A percentile compares a stretch with the other conserved stretches of the same genome.
phyloP scores from a whole-genome alignment of 2,329 filamentous ascomycete species.

The Shiraia sp. region DNA sequence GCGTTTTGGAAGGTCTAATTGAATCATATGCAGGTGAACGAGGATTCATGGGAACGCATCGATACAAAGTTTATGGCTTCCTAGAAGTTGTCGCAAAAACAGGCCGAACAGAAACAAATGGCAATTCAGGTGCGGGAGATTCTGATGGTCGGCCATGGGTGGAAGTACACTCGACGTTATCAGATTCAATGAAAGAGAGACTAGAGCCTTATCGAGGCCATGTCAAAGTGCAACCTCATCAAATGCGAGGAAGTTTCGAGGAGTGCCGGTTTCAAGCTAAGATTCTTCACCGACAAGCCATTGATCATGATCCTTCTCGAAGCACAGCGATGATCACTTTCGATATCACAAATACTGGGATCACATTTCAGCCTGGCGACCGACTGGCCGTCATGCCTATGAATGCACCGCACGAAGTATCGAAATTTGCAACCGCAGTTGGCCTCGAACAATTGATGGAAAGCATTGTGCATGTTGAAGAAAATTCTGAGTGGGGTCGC shows the following conservation, averaged over 20 bases:
- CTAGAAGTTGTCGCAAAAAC: constrained; percentile 59
- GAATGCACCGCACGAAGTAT: constrained; percentile 57
- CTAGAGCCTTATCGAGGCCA: constrained; percentile 55
- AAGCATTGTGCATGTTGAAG: constrained; percentile 43
- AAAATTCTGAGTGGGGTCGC: constrained; percentile 48
- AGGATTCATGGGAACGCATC: constrained; percentile 60
- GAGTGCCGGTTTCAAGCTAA: constrained; percentile 57
- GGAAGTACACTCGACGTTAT: constrained; percentile 56
- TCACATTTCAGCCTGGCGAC: constrained; percentile 57
- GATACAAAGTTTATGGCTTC: constrained; percentile 61
- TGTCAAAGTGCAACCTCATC: constrained; percentile 54
- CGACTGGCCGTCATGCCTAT: constrained; percentile 59
- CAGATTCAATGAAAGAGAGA: constrained; percentile 58
- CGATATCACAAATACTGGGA: constrained; percentile 56
- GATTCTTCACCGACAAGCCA: constrained; percentile 49
- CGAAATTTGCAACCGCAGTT: constrained; percentile 56
- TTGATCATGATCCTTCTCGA: constrained; percentile 52
- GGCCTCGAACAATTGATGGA: constrained; percentile 54
- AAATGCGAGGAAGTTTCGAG: constrained; percentile 59
- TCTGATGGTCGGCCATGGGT: constrained; percentile 53
- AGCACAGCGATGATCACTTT: constrained; percentile 56
- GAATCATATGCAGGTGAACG: constrained; percentile 59
- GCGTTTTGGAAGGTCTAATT: constrained; percentile 58
- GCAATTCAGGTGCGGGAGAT: constrained; percentile 52
- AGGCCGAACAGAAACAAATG: constrained; percentile 58